Percentiles rank a stretch among this genome's conserved stretches.
Conservation (phyloP, 1,284 basidiomycete genomes). For the Exobasidium rhododendri region DNA sequence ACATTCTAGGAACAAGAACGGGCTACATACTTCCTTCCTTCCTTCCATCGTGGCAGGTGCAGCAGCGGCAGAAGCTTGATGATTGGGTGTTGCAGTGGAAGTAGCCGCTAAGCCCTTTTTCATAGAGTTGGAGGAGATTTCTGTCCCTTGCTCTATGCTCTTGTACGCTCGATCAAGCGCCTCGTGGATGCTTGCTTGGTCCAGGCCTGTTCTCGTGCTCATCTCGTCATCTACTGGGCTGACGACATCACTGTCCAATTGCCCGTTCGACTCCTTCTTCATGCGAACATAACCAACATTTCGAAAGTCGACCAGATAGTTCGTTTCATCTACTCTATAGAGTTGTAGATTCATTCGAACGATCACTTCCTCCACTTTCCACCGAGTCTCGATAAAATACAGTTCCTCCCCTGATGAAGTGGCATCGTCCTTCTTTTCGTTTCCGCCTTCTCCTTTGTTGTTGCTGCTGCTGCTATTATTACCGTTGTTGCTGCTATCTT, state of each 20-base stretch:
- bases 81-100: constrained; percentile 18
- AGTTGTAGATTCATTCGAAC: constrained; percentile 89
- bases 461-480: constrained; percentile 59
- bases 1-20: constrained; percentile 95
- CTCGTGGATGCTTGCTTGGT: constrained; percentile 13
- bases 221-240: constrained; percentile 28
- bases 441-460: constrained; percentile 53
- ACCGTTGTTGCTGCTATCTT: constrained; percentile 23
- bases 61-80: constrained; percentile 21
- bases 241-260: constrained; percentile 18
- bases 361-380: constrained; percentile 61
- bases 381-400: constrained; percentile 92
- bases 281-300: constrained; percentile 74
- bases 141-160: not conserved
- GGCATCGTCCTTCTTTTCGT: constrained; percentile 16
- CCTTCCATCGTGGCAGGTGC: constrained; percentile 57
- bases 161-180: constrained; percentile 8
- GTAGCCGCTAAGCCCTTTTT: too few species aligned
- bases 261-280: constrained; percentile 21
- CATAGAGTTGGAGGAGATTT: constrained; percentile 13
- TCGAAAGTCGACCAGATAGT: constrained; percentile 97
- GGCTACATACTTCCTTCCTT: constrained; percentile 75
- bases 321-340: constrained; percentile 90
- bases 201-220: constrained; percentile 16
- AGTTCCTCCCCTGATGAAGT: constrained; percentile 60